Conservation (phyloP, 176 grass and related monocot species). For the Tillandsia leiboldiana region DNA sequence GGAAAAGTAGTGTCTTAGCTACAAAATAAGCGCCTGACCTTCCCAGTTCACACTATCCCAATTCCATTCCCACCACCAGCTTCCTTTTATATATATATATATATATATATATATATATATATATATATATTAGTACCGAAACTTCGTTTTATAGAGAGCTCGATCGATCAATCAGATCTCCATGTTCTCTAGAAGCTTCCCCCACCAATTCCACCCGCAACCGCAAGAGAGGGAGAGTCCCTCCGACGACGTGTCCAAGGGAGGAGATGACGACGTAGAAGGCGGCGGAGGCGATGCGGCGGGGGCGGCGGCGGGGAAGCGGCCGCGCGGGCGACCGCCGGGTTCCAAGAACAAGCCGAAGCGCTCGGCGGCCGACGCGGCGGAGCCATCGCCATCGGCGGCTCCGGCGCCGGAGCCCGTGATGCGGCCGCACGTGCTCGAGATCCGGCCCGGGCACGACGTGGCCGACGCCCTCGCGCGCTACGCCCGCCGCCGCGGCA, state of each 20-base stretch:
- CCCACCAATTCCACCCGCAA: not conserved
- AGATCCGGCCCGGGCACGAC: constrained; percentile 71
- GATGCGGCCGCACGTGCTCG: constrained; percentile 85
- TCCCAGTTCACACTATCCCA: too few species aligned
- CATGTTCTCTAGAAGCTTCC: not conserved
- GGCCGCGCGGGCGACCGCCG: constrained; percentile 57
- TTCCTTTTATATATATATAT: too few species aligned
- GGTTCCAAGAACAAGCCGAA: constrained; percentile 96
- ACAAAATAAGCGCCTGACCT: too few species aligned
- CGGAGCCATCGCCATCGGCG: constrained; percentile 19
- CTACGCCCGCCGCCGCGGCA: constrained; percentile 43
- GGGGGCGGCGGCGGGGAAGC: constrained; percentile 52
- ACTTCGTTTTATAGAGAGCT: too few species aligned
- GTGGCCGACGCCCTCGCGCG: constrained; percentile 49
- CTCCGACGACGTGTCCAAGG: constrained; percentile 36
- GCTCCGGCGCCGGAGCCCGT: constrained; percentile 19
- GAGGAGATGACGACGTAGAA: constrained; percentile 35
- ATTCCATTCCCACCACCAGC: too few species aligned
- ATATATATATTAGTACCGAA: too few species aligned
- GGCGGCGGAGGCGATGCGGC: not conserved
- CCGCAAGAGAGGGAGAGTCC: too few species aligned
- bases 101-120: too few species aligned
- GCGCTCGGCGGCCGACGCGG: constrained; percentile 69
- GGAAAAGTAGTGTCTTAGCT: too few species aligned
- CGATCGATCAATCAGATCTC: too few species aligned